Base-by-base conservation (phyloP, 2,329 filamentous ascomycete species). In the Ophiostoma ulmi region DNA sequence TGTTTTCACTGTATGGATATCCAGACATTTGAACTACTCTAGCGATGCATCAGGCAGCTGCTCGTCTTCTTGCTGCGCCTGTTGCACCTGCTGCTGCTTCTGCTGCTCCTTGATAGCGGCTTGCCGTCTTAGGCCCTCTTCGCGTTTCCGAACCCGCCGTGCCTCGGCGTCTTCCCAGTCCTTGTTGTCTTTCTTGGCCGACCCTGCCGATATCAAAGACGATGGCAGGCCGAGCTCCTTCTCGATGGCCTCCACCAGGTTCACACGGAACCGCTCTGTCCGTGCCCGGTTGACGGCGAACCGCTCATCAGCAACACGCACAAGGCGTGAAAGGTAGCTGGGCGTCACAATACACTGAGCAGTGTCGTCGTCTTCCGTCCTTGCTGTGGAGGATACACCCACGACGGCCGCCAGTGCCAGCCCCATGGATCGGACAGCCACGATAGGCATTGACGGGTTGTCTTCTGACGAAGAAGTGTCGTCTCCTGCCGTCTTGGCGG, bases 351-450 rank as follows among this genome's bases (percentile, higher is more conserved):
- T 80, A 65, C 79, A 78, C 63, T 77, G 77, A 14, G 79, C 76
- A 4, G 74, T 17, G 31, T 72, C 68, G 35, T 11, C 8, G 4
- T 61, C 71, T 20, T 36, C 22, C 1, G 22, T 20, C 8, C 41
- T 58, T n/a, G 17, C 10, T 17, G 55, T 1, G 26, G 69, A 17
- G 73, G 81, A 78, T 26, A 85, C 78, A 0, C 92, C 94, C 41
- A 98, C 85, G 36, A 97, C 84, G 1, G 91, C 92, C 80, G 97
- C 92, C 73, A 97, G 87, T 0, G 88, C 86, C 1, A 97, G 83
- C 0, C 94, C 94, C 79, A 92, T 91, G 5, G 92, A 94, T 22
- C 94, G 88, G 41, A 98, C 87, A 3, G 91, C 94, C 3, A 97
- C 91, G 78, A 97, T 91, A 1, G 93, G 93, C 22, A 78, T 85